Percentiles rank a stretch among this genome's conserved stretches.
phyloP scores from a whole-genome alignment of 2,329 filamentous ascomycete genomes.

The Neofusicoccum kwambonambiense region DNA sequence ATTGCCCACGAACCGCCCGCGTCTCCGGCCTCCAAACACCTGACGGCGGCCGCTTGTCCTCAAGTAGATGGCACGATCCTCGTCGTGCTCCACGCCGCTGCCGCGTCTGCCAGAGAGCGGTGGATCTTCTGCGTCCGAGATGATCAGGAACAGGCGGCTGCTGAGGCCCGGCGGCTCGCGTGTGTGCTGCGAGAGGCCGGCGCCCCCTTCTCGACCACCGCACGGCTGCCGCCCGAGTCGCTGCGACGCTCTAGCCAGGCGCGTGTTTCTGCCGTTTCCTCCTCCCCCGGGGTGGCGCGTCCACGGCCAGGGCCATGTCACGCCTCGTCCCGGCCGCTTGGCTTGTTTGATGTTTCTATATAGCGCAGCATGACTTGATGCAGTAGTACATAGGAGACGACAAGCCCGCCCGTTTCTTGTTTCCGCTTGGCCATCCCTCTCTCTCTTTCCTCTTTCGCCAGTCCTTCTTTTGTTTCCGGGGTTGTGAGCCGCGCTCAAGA shows the following conservation, averaged over 20 bases:
- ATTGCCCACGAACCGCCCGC: neutral
- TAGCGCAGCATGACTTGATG: neutral
- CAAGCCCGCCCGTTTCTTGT: slow-evolving; percentile 9
- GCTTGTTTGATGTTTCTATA: slow-evolving; percentile 14
- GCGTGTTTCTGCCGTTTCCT: neutral
- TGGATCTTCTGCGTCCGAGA: neutral
- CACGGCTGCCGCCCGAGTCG: neutral
- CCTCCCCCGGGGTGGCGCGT: slow-evolving; percentile 1
- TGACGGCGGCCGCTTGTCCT: slow-evolving; percentile 1
- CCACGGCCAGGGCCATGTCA: neutral
- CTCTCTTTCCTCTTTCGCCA: neutral
- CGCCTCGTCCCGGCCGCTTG: neutral
- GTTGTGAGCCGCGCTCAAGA: slow-evolving; percentile 21
- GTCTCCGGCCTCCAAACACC: neutral
- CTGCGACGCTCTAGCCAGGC: neutral
- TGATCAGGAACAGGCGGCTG: slow-evolving; percentile 2
- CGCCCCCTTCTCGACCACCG: neutral
- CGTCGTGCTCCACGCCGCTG: neutral
- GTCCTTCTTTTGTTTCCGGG: neutral
- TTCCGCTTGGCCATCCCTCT: neutral
- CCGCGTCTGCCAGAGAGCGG: neutral
- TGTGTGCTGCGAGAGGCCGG: too few species aligned
- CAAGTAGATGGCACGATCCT: slow-evolving; percentile 2
- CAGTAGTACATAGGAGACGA: neutral
- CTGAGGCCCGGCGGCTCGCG: neutral